phyloP scores from a whole-genome alignment of 2,329 filamentous ascomycete species.

The Grosmannia clavigera region DNA sequence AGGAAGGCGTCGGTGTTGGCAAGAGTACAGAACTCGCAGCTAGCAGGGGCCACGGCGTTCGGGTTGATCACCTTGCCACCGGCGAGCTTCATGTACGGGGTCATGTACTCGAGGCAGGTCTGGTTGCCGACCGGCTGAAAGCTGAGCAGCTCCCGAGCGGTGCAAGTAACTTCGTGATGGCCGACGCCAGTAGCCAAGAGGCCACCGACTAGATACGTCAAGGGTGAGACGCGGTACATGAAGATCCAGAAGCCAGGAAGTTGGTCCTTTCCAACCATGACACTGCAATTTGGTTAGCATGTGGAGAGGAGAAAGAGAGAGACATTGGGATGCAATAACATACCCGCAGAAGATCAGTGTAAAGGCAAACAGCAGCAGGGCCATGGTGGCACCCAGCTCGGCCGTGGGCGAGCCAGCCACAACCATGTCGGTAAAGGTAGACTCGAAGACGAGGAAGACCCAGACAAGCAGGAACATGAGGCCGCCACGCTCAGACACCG shows the following conservation, averaged over 20 bases:
- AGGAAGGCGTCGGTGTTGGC: slow-evolving; percentile 49
- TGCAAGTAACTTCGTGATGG: slow-evolving; percentile 37
- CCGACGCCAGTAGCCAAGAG: slow-evolving; percentile 56
- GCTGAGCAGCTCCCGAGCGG: slow-evolving; percentile 42
- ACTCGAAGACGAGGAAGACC: slow-evolving; percentile 63
- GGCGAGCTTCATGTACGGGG: slow-evolving; percentile 34
- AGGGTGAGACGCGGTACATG: slow-evolving; percentile 32
- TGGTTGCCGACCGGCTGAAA: slow-evolving; percentile 52
- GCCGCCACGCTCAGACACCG: slow-evolving; percentile 55
- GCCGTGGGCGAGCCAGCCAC: slow-evolving; percentile 54
- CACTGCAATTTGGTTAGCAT: slow-evolving; percentile 17
- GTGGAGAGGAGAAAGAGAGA: background rate
- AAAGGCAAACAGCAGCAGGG: slow-evolving; percentile 47
- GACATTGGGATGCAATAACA: slow-evolving; percentile 17
- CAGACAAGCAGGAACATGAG: slow-evolving; percentile 71
- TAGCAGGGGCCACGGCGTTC: slow-evolving; percentile 26
- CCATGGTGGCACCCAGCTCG: slow-evolving; percentile 51
- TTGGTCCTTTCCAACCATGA: slow-evolving; percentile 42
- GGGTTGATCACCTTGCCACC: slow-evolving; percentile 44
- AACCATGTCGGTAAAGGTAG: slow-evolving; percentile 60
- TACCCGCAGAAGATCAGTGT: slow-evolving; percentile 47
- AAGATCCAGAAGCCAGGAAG: slow-evolving; percentile 66
- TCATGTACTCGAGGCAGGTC: slow-evolving; percentile 55
- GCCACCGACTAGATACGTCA: slow-evolving; percentile 49
- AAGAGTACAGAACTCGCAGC: slow-evolving; percentile 58